Conservation (phyloP, 768 basidiomycete genomes). For the Roridomyces roridus region DNA sequence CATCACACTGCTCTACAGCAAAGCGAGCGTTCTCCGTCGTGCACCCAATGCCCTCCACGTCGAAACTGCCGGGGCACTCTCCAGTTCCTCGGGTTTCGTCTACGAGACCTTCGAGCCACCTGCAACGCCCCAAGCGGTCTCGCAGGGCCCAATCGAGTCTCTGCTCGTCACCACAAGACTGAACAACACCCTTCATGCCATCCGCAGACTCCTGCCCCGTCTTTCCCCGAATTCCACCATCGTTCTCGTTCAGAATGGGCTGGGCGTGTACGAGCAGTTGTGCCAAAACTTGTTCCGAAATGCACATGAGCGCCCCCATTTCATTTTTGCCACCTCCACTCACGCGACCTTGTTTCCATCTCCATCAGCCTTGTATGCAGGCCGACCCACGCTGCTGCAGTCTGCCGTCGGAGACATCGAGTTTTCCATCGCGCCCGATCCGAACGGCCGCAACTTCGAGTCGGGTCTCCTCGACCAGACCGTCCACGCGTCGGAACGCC, state of each 20-base stretch:
- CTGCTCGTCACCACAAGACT: constrained; percentile 88
- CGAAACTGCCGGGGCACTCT: constrained; percentile 54
- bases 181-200: constrained; percentile 60
- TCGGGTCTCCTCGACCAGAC: constrained; percentile 46
- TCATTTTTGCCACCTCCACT: constrained; percentile 69
- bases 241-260: constrained; percentile 93
- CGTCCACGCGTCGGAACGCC: constrained; percentile 42
- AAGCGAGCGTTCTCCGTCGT: constrained; percentile 40
- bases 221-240: constrained; percentile 76
- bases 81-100: constrained; percentile 49
- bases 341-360: constrained; percentile 62
- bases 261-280: constrained; percentile 86
- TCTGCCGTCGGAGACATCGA: constrained; percentile 62
- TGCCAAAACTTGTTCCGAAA: constrained; percentile 62
- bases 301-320: constrained; percentile 65
- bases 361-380: constrained; percentile 31
- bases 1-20: constrained; percentile 76
- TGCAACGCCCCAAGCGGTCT: constrained; percentile 5
- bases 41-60: constrained; percentile 48
- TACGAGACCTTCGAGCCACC: constrained; percentile 53
- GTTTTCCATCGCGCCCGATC: constrained; percentile 84
- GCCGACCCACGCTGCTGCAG: constrained; percentile 48
- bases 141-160: constrained; percentile 64
- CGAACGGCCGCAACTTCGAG: constrained; percentile 67
- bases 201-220: constrained; percentile 66